Evolutionary conservation across 805 yeast genomes (phyloP).

Genomic region (Candida krabiensis): DNA sequence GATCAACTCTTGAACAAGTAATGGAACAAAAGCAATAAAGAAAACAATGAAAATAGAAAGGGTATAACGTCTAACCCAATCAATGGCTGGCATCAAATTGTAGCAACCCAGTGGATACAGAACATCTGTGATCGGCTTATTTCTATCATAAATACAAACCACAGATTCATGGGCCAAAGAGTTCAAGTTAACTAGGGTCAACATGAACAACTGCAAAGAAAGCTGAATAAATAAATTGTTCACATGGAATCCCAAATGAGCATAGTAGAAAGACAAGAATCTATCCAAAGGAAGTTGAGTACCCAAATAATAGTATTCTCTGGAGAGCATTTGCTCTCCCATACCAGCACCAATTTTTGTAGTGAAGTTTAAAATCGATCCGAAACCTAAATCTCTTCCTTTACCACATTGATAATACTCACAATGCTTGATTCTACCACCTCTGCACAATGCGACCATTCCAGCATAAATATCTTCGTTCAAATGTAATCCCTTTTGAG

Average conservation of each 20-base stretch:
- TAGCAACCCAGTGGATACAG: constrained; percentile 70
- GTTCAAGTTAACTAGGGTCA: constrained; percentile 69
- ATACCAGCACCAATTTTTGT: constrained; percentile 91
- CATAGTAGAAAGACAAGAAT: constrained; percentile 80
- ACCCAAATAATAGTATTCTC: constrained; percentile 81
- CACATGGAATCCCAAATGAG: constrained; percentile 85
- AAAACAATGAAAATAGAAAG: constrained; percentile 80
- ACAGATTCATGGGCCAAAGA: constrained; percentile 72
- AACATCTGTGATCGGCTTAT: constrained; percentile 67
- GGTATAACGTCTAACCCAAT: constrained; percentile 81
- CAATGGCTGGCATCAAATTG: constrained; percentile 70
- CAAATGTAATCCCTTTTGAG: constrained; percentile 82
- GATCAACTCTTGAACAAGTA: constrained; percentile 74
- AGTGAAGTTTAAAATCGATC: constrained; percentile 81
- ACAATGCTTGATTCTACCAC: constrained; percentile 86
- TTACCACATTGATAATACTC: constrained; percentile 90
- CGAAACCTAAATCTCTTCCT: constrained; percentile 87
- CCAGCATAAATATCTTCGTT: constrained; percentile 90
- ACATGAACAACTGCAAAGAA: constrained; percentile 70
- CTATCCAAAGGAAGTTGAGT: constrained; percentile 79
- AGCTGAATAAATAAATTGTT: constrained; percentile 76
- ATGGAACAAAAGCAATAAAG: constrained; percentile 77
- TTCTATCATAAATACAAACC: constrained; percentile 64
- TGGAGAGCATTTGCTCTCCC: constrained; percentile 87
- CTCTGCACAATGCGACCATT: constrained; percentile 78